phyloP scores from a whole-genome alignment of 495 filamentous ascomycete genomes.

The Penicilliopsis zonata region DNA sequence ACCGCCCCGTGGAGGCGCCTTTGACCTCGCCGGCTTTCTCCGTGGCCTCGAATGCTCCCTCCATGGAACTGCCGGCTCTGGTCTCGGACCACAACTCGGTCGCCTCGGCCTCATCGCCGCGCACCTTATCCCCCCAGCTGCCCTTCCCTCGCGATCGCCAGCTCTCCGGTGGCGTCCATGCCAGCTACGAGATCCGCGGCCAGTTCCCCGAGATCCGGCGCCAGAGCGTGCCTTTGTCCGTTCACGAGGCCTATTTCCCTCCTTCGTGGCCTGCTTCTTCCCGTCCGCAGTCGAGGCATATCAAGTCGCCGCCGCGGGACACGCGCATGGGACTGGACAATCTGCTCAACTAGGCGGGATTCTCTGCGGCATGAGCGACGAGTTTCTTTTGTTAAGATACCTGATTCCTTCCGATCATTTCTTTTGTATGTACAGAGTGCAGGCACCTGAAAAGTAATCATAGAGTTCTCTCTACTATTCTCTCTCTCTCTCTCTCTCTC shows the following conservation, averaged over 20 bases:
- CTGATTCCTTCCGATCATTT: no score
- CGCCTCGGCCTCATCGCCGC: slow-evolving; percentile 44
- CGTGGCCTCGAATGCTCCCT: slow-evolving; percentile 46
- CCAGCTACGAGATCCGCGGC: no score
- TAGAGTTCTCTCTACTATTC: no score
- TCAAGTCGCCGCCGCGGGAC: slow-evolving; percentile 20
- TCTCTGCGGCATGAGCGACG: no score
- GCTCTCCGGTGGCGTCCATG: slow-evolving; percentile 18
- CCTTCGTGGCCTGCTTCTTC: slow-evolving; percentile 11
- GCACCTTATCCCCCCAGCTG: slow-evolving; percentile 29
- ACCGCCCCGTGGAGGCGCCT: slow-evolving; percentile 43
- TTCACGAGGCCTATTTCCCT: slow-evolving; percentile 14
- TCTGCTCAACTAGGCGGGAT: slow-evolving; percentile 29
- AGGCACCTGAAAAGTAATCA: no score
- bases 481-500: no score
- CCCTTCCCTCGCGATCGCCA: slow-evolving; percentile 25
- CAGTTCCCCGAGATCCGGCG: slow-evolving; percentile 20
- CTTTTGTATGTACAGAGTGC: no score
- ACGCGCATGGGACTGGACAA: slow-evolving; percentile 33
- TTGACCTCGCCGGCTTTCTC: slow-evolving; percentile 60
- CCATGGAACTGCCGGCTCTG: slow-evolving; percentile 56
- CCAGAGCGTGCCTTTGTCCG: slow-evolving; percentile 15
- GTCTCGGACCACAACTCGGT: slow-evolving; percentile 58
- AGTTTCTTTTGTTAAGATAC: no score
- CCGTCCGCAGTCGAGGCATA: slow-evolving; percentile 6